A percentile compares a stretch with the other conserved stretches of the same genome.
Conservation (phyloP, 768 basidiomycete species). For the Fibroporia radiculosa region DNA sequence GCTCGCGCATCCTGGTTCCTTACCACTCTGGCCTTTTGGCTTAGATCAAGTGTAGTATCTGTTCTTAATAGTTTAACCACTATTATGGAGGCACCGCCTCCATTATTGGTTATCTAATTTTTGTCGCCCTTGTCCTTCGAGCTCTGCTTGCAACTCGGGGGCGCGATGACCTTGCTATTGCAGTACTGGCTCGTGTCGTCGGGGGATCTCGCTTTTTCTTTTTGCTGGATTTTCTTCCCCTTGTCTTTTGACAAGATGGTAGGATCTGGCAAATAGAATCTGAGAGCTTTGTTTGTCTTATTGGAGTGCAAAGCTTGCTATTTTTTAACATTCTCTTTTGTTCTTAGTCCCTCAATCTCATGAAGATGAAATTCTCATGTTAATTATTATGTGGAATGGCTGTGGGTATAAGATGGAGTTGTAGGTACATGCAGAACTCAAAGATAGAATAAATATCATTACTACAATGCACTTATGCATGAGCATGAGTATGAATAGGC, state of each 20-base stretch:
- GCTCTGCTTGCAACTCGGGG: constrained; percentile 22
- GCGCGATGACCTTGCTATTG: constrained; percentile 22
- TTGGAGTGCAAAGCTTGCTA: neutral
- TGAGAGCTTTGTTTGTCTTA: neutral
- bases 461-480: too few species aligned
- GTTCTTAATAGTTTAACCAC: constrained; percentile 51
- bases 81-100: constrained; percentile 30
- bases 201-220: constrained; percentile 17
- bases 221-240: constrained; percentile 8
- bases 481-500: too few species aligned
- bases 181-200: constrained; percentile 24
- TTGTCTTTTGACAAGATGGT: constrained; percentile 8
- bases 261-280: constrained; percentile 6
- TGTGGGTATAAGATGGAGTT: neutral
- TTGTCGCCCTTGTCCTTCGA: constrained; percentile 16
- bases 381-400: neutral
- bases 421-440: neutral
- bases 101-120: constrained; percentile 27
- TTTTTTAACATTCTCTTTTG: neutral
- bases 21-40: constrained; percentile 58
- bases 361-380: neutral
- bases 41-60: constrained; percentile 78
- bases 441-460: too few species aligned
- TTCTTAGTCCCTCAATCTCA: neutral
- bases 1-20: constrained; percentile 12